These are phyloP conservation scores for Dictyostelium capitatum DNA, from an alignment of 78 protist species.

Conservation along the genomic window DNA sequence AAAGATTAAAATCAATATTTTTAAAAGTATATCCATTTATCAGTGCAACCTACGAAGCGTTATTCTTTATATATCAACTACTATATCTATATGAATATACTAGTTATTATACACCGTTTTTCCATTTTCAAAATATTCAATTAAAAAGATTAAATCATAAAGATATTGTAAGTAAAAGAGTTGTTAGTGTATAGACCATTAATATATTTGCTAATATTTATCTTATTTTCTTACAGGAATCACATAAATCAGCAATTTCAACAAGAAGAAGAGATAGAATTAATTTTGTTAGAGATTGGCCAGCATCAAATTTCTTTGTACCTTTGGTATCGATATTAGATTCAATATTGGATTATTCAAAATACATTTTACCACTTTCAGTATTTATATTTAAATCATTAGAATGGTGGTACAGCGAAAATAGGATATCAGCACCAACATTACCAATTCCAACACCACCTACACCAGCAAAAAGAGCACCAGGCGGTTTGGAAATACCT, in stretches of 20 bases:
- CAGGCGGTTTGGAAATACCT: slow-evolving; percentile 63
- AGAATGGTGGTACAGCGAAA: slow-evolving; percentile 85
- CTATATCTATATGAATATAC: slow-evolving; percentile 74
- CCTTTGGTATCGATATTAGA: slow-evolving; percentile 34
- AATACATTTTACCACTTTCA: slow-evolving; percentile 64
- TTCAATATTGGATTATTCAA: slow-evolving; percentile 59
- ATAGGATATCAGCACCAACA: slow-evolving; percentile 50
- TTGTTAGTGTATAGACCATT: too few relatives aligned
- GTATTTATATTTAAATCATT: slow-evolving; percentile 70
- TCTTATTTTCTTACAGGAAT: slow-evolving; percentile 17
- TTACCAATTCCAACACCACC: slow-evolving; percentile 84
- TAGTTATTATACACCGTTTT: slow-evolving; percentile 75
- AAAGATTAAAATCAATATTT: slow-evolving; percentile 19
- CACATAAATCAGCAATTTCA: slow-evolving; percentile 14
- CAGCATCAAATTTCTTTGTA: slow-evolving; percentile 27
- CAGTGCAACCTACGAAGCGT: slow-evolving; percentile 70
- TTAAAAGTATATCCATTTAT: slow-evolving; percentile 69
- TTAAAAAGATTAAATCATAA: slow-evolving; percentile 72
- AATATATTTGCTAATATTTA: neutral
- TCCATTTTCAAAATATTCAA: slow-evolving; percentile 64
- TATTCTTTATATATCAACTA: slow-evolving; percentile 72
- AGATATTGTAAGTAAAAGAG: slow-evolving; percentile 50
- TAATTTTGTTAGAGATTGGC: slow-evolving; percentile 63
- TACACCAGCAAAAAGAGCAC: slow-evolving; percentile 56
- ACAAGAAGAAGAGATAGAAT: slow-evolving; percentile 60